A percentile compares a stretch with the other conserved stretches of the same genome.
Evolutionary conservation across 2,329 filamentous ascomycete species (phyloP).

Genomic region (Nothophoma quercina): DNA sequence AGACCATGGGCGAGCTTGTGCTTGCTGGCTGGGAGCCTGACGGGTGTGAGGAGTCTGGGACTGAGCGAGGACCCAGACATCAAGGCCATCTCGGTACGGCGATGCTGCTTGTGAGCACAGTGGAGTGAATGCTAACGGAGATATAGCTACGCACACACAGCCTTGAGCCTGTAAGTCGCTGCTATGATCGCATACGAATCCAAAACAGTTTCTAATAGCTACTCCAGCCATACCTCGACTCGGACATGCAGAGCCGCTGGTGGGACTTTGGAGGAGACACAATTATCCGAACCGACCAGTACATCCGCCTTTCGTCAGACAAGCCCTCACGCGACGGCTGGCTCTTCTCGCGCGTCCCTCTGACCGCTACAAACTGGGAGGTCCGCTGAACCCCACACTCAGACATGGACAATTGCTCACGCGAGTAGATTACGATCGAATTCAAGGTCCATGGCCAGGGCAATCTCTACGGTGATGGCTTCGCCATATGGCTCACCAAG

Average conservation of each 20-base stretch:
- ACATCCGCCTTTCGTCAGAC: constrained; percentile 91
- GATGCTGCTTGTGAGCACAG: constrained; percentile 6
- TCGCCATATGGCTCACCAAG: constrained; percentile 98
- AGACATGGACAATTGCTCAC: constrained; percentile 29
- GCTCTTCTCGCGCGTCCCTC: constrained; percentile 90
- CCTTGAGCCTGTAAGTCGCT: constrained; percentile 72
- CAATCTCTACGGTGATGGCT: constrained; percentile 92
- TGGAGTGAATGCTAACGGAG: constrained; percentile 28
- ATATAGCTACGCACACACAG: constrained; percentile 84
- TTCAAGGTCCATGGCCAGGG: constrained; percentile 92
- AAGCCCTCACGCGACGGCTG: constrained; percentile 89
- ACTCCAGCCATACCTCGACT: constrained; percentile 88
- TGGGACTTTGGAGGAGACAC: constrained; percentile 98
- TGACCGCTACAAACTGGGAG: constrained; percentile 99
- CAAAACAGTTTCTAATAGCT: constrained; percentile 21
- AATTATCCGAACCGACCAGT: constrained; percentile 78
- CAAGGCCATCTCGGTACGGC: constrained; percentile 70
- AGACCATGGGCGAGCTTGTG: constrained; percentile 47
- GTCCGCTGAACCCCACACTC: constrained; percentile 45
- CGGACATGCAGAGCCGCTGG: constrained; percentile 97
- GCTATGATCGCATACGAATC: not conserved
- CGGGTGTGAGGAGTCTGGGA: constrained; percentile 39
- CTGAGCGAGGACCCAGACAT: constrained; percentile 57
- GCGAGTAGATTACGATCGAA: constrained; percentile 79
- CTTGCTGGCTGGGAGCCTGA: constrained; percentile 49